A percentile compares a stretch with the other conserved stretches of the same genome.
phyloP scores from a whole-genome alignment of 352 stramenopile genomes.

The Aphanomyces invadans region DNA sequence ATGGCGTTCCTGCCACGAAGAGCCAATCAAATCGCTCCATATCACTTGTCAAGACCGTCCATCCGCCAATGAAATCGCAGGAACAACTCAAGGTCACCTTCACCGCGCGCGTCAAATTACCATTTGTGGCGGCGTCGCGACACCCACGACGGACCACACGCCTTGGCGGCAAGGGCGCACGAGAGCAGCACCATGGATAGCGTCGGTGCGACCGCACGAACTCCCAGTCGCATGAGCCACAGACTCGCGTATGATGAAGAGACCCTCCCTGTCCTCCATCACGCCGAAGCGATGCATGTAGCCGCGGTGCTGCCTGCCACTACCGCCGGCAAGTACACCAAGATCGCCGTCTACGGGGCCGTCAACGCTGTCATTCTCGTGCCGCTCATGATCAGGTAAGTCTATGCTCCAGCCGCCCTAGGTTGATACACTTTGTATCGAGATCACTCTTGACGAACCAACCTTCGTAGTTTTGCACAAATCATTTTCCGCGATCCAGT shows the following conservation, averaged over 20 bases:
- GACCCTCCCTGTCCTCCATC: slow-evolving; percentile 8
- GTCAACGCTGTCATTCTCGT: slow-evolving; percentile 93
- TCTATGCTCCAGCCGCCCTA: not conserved
- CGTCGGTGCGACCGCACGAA: slow-evolving; percentile 69
- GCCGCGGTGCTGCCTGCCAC: not conserved
- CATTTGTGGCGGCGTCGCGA: no score
- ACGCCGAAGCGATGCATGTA: not conserved
- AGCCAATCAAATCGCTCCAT: not conserved
- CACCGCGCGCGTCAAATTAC: no score
- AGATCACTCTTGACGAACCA: not conserved
- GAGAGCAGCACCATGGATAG: slow-evolving; percentile 54
- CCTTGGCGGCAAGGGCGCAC: no score
- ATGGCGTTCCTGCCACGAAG: not conserved
- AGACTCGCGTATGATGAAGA: slow-evolving; percentile 15
- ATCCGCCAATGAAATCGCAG: not conserved
- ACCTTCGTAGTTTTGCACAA: slow-evolving; percentile 87
- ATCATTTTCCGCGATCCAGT: slow-evolving; percentile 94
- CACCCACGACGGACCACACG: not conserved
- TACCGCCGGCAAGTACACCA: slow-evolving; percentile 23
- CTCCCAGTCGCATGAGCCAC: slow-evolving; percentile 30
- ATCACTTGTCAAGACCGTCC: not conserved
- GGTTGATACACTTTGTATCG: no score
- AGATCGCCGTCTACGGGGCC: slow-evolving; percentile 71
- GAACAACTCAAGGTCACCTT: not conserved
- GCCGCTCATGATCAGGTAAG: slow-evolving; percentile 64